A percentile compares a stretch with the other conserved stretches of the same genome.
Evolutionary conservation across 768 basidiomycete genomes (phyloP).

Genomic region (Phylloporus sp.): DNA sequence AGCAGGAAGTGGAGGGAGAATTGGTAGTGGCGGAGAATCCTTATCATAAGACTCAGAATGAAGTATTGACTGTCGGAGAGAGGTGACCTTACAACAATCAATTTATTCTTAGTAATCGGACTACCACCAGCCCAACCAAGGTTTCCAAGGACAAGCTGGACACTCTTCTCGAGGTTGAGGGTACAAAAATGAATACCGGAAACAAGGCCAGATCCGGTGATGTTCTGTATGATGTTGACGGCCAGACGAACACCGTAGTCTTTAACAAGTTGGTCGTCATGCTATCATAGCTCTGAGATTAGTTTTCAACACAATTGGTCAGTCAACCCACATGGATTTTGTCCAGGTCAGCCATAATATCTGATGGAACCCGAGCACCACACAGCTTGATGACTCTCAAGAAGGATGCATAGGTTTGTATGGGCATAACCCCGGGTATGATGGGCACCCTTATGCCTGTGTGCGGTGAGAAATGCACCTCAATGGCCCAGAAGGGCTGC

Average conservation of each 20-base stretch:
- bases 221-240: conserved; percentile 67
- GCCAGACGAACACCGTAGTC: conserved; percentile 90
- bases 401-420: conserved; percentile 95
- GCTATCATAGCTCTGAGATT: conserved; percentile 40
- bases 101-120: conserved; percentile 50
- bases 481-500: conserved; percentile 8
- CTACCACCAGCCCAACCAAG: conserved; percentile 65
- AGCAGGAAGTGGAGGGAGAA: conserved; percentile 25
- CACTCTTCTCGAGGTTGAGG: conserved; percentile 94
- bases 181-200: conserved; percentile 92
- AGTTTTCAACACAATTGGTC: neutral
- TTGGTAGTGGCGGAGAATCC: conserved; percentile 39
- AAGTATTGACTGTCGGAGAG: neutral
- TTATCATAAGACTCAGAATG: conserved; percentile 18
- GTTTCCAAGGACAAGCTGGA: conserved; percentile 76
- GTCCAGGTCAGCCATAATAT: conserved; percentile 63
- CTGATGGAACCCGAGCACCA: conserved; percentile 68
- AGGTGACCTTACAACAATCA: conserved; percentile 54
- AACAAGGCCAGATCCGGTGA: conserved; percentile 54
- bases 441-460: conserved; percentile 87
- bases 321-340: conserved; percentile 62
- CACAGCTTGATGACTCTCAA: conserved; percentile 87
- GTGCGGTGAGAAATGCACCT: conserved; percentile 4
- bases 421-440: conserved; percentile 96
- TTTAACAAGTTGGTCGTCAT: conserved; percentile 92